Conservation (phyloP, 106 monocot species). For the Dioscorea alata region DNA sequence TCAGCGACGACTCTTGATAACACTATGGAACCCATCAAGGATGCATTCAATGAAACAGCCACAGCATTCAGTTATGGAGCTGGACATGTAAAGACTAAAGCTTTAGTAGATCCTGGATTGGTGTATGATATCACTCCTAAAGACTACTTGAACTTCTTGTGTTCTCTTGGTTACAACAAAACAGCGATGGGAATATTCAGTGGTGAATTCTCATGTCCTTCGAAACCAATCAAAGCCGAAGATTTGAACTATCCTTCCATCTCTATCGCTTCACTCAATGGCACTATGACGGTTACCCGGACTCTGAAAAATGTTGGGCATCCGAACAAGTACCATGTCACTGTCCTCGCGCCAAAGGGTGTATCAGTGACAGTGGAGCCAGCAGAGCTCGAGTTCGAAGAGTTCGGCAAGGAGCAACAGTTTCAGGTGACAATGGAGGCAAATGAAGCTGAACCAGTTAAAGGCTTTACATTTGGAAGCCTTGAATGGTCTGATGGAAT, state of each 20-base stretch:
- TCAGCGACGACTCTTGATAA: slow-evolving; percentile 15
- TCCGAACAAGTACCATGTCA: slow-evolving; percentile 39
- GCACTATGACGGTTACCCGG: slow-evolving; percentile 22
- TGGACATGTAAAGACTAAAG: slow-evolving; percentile 37
- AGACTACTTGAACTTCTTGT: slow-evolving; percentile 52
- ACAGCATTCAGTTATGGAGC: slow-evolving; percentile 36
- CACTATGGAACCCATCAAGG: not conserved
- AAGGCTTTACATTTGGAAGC: slow-evolving; percentile 29
- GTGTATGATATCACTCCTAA: slow-evolving; percentile 30
- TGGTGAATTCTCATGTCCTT: slow-evolving; percentile 19
- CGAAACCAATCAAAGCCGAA: slow-evolving; percentile 11
- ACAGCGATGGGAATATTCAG: not conserved
- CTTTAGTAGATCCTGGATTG: slow-evolving; percentile 42
- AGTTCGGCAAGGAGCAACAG: slow-evolving; percentile 42
- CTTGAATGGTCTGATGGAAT: slow-evolving; percentile 39
- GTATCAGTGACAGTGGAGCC: slow-evolving; percentile 39
- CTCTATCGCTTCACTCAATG: slow-evolving; percentile 7
- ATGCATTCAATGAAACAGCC: not conserved
- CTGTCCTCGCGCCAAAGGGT: slow-evolving; percentile 17
- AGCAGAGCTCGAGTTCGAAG: slow-evolving; percentile 20
- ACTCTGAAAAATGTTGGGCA: slow-evolving; percentile 55
- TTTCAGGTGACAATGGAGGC: slow-evolving; percentile 14
- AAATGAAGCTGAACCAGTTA: too few relatives aligned
- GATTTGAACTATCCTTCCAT: slow-evolving; percentile 82
- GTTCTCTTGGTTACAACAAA: slow-evolving; percentile 28